Evolutionary conservation across 2,329 filamentous ascomycete genomes (phyloP).

Genomic region (Beauveria sp.): DNA sequence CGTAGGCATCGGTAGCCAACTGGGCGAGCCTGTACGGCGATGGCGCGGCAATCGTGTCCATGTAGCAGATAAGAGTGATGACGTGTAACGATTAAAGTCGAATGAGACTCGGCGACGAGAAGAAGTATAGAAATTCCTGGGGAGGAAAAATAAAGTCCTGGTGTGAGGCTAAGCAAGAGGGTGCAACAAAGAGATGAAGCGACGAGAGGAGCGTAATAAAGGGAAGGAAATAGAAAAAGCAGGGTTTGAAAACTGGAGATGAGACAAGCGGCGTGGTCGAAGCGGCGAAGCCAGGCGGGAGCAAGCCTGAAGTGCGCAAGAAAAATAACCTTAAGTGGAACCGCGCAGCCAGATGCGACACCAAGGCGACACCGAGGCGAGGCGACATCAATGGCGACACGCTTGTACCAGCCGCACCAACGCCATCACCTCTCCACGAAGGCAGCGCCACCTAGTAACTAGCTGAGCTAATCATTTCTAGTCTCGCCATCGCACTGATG

Average conservation of each 20-base stretch:
- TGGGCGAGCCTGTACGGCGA: conserved; percentile 37
- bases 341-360: conserved; percentile 4
- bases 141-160: background rate
- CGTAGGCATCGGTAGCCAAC: conserved; percentile 31
- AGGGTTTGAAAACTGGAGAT: conserved; percentile 1
- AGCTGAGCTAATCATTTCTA: background rate
- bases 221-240: background rate
- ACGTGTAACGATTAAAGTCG: background rate
- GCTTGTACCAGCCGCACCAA: background rate
- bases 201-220: background rate
- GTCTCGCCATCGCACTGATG: background rate
- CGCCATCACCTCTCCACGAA: background rate
- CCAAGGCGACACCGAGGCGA: background rate
- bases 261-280: background rate
- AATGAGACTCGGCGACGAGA: background rate
- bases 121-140: background rate
- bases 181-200: background rate
- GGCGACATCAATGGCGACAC: conserved; percentile 6
- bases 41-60: conserved; percentile 36
- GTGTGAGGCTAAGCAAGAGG: background rate
- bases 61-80: conserved; percentile 15
- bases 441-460: background rate
- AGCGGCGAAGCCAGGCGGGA: background rate
- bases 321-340: conserved; percentile 12
- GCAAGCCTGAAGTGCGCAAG: background rate